A percentile compares a stretch with the other conserved stretches of the same genome.
phyloP scores from a whole-genome alignment of 345 rosid species.

The Sisymbrium irio region DNA sequence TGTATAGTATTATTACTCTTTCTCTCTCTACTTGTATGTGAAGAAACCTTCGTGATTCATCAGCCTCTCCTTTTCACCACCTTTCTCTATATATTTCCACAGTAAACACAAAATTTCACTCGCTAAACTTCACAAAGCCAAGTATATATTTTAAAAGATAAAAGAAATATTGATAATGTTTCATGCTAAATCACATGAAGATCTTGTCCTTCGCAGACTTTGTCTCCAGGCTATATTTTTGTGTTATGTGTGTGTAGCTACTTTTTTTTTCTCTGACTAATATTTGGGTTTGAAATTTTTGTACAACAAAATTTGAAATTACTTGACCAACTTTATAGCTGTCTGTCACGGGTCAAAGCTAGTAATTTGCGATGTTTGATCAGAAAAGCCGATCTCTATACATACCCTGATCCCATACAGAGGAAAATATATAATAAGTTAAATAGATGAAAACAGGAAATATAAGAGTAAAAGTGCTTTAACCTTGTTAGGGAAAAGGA shows the following conservation, averaged over 20 bases:
- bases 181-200: constrained; percentile 38
- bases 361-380: background rate
- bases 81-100: constrained; percentile 20
- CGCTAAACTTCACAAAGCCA: background rate
- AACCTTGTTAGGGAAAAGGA: background rate
- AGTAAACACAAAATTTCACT: constrained; percentile 29
- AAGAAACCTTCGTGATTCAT: constrained; percentile 63
- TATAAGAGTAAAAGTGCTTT: constrained; percentile 13
- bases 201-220: constrained; percentile 57
- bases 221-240: constrained; percentile 35
- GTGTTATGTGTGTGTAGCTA: constrained; percentile 11
- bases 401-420: background rate
- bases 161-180: constrained; percentile 28
- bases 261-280: background rate
- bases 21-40: constrained; percentile 59
- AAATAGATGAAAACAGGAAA: background rate
- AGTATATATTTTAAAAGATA: background rate
- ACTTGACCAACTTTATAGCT: constrained; percentile 32
- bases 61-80: constrained; percentile 31
- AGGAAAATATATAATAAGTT: background rate
- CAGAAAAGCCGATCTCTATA: background rate
- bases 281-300: constrained; percentile 29
- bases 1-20: constrained; percentile 38
- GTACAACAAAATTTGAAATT: constrained; percentile 11
- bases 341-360: constrained; percentile 27